Base-by-base conservation (phyloP, 306 rosid genomes). In the Chamaecrista fasciculata region DNA sequence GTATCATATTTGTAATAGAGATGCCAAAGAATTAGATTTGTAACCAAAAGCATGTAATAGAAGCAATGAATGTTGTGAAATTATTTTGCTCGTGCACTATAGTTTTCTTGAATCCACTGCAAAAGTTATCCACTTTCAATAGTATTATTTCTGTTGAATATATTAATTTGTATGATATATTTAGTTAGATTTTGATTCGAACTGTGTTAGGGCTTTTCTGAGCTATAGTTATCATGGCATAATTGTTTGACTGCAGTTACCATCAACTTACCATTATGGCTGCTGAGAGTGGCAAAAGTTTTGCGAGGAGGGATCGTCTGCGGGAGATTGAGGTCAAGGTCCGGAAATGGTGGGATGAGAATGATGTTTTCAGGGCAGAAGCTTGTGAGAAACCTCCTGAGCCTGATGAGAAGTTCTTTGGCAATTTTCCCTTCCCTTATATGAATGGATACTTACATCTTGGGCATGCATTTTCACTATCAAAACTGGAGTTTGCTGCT, bases 371-470 rank as follows among this genome's bases (percentile, higher is more conserved):
- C 83, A 78, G 72, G 69, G 82, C 96, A 4, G 96, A 88, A n/a
- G 81, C 97, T 9, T 50, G 84, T n/a, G 86, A 86, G 12, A 81
- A 75, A 16, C 76, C 74, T 43, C 98, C 98, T 0, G 58, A 61
- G 36, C 82, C 77, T 0, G 96, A 87, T 1, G 85, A 94, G 23
- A 94, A 94, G 70, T 94, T 94, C 84, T 94, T 82, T 40, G 98
- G 98, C 0, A 94, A 94, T 61, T 94, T 88, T 48, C 98, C 98
- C 0, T 94, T 88, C 34, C 98, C 98, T 26, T 94, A 94, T 18
- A 94, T 90, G 98, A 88, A 94, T 72, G 96, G 96, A 4, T 83
- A 86, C 61, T 78, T 94, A 34, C 98, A 93, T 76, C 79, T 93
- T 3, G 97, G 98, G 4, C 97, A 90, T 16, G 96, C 96, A 0